Percentiles rank a stretch among this genome's conserved stretches.
Conservation (phyloP, 208 protist genomes). For the Trypanosoma boissoni region DNA sequence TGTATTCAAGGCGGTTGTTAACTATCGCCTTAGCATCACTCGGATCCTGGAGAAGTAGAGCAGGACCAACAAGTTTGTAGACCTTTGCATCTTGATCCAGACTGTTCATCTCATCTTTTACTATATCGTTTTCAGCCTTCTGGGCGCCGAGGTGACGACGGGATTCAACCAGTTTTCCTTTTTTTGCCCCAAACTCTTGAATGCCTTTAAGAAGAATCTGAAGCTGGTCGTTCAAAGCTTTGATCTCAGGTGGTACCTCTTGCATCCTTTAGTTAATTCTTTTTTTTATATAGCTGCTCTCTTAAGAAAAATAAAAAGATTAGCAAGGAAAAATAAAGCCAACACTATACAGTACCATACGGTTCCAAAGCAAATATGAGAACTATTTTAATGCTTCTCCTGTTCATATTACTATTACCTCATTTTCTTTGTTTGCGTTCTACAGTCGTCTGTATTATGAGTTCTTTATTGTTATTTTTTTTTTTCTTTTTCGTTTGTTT, state of each 20-base stretch:
- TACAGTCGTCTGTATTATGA: too few relatives aligned
- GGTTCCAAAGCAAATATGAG: too few relatives aligned
- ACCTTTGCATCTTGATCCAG: slow-evolving; percentile 88
- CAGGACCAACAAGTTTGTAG: slow-evolving; percentile 95
- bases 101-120: slow-evolving; percentile 90
- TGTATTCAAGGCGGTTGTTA: slow-evolving; percentile 90
- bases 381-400: too few relatives aligned
- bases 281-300: background rate
- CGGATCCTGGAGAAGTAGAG: slow-evolving; percentile 91
- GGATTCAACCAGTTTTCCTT: slow-evolving; percentile 78
- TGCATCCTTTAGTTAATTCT: slow-evolving; percentile 35
- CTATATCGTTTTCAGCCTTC: slow-evolving; percentile 94
- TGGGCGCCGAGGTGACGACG: slow-evolving; percentile 90
- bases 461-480: too few relatives aligned
- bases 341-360: too few relatives aligned
- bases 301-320: background rate
- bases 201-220: slow-evolving; percentile 70
- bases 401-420: too few relatives aligned
- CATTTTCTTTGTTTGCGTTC: too few relatives aligned
- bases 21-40: slow-evolving; percentile 91
- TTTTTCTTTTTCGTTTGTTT: too few relatives aligned
- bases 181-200: slow-evolving; percentile 83
- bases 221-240: slow-evolving; percentile 73
- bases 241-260: slow-evolving; percentile 80
- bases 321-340: slow-evolving; percentile 3